Conservation (phyloP, 768 basidiomycete genomes). For the Tricholoma terreum region DNA sequence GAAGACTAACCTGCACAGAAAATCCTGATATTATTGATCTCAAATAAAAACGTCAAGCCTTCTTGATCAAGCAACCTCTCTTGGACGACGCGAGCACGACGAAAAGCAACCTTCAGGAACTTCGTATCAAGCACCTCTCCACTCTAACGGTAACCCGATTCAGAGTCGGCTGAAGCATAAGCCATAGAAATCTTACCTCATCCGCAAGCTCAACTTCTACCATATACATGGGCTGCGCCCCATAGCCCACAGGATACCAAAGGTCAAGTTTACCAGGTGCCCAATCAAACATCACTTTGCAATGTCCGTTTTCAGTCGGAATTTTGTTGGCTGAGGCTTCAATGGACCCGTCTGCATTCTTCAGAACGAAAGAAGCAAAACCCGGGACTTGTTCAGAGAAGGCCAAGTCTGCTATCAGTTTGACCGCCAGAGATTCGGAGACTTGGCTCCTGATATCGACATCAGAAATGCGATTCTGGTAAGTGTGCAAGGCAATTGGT, state of each 20-base stretch:
- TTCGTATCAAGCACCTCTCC: conserved; percentile 52
- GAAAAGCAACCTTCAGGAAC: conserved; percentile 67
- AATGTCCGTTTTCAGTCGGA: conserved; percentile 32
- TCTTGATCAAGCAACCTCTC: conserved; percentile 73
- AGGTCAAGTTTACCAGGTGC: conserved; percentile 57
- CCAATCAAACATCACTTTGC: conserved; percentile 47
- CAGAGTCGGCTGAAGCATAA: background rate
- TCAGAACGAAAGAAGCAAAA: conserved; percentile 47
- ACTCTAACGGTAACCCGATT: conserved; percentile 29
- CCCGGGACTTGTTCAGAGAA: conserved; percentile 38
- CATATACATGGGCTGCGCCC: conserved; percentile 75
- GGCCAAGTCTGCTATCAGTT: conserved; percentile 44
- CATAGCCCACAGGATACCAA: conserved; percentile 88
- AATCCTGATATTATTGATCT: conserved; percentile 83
- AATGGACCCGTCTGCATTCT: conserved; percentile 44
- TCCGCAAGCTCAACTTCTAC: conserved; percentile 55
- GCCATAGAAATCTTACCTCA: conserved; percentile 36
- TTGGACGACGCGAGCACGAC: conserved; percentile 76
- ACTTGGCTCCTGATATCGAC: conserved; percentile 60
- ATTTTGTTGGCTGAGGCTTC: conserved; percentile 38
- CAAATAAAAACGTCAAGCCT: conserved; percentile 85
- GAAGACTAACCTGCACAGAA: conserved; percentile 72
- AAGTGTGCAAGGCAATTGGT: conserved; percentile 69
- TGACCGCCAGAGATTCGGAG: conserved; percentile 50
- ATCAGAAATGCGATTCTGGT: conserved; percentile 60